phyloP scores from a whole-genome alignment of 116 monocot species.

The Phalaenopsis hybrid region DNA sequence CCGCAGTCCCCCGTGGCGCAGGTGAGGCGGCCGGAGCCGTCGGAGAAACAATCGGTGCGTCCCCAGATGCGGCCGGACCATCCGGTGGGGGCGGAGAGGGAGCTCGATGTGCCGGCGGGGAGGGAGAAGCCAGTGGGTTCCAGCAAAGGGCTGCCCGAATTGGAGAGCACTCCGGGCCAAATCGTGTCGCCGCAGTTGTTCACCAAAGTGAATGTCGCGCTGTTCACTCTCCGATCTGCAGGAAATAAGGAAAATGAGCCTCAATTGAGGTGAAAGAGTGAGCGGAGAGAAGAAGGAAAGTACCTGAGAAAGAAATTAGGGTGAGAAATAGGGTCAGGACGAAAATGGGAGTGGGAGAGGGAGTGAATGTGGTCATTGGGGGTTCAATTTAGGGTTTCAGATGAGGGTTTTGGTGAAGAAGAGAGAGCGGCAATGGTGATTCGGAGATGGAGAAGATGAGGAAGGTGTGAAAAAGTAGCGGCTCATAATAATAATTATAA shows the following conservation, averaged over 20 bases:
- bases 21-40: constrained; percentile 2
- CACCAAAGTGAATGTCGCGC: constrained; percentile 15
- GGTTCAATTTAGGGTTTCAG: not conserved
- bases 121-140: constrained; percentile 37
- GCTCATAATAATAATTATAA: no score
- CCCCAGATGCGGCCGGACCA: constrained; percentile 32
- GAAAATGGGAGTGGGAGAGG: not conserved
- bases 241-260: not conserved
- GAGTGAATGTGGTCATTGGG: not conserved
- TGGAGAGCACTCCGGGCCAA: constrained; percentile 27
- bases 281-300: not conserved
- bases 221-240: not conserved
- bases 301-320: not conserved
- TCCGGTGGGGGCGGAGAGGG: constrained; percentile 30
- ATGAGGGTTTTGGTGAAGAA: not conserved
- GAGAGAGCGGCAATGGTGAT: not conserved
- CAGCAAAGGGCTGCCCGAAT: constrained; percentile 14
- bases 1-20: constrained; percentile 47
- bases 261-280: not conserved
- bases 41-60: constrained; percentile 19
- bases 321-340: not conserved
- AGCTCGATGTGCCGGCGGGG: constrained; percentile 7
- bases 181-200: constrained; percentile 20
- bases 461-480: not conserved
- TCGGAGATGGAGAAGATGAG: not conserved